Evolutionary conservation across 352 stramenopile genomes (phyloP).

Genomic region (Phytophthora pini): DNA sequence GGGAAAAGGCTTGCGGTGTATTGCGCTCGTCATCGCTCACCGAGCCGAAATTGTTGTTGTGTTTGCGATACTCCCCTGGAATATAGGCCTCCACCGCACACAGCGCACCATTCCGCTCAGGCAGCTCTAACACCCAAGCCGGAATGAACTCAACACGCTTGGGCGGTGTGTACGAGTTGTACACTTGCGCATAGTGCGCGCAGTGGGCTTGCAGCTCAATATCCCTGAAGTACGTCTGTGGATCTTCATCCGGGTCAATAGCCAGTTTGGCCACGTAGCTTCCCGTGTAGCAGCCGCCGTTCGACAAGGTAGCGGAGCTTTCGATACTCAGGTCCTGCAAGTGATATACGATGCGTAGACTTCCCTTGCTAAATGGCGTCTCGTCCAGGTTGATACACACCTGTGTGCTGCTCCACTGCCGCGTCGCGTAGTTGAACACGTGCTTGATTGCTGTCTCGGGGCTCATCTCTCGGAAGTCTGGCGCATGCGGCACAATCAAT

Average conservation of each 20-base stretch:
- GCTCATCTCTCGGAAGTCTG: constrained; percentile 65
- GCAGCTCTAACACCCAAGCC: constrained; percentile 85
- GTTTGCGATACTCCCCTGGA: constrained; percentile 84
- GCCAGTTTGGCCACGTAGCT: constrained; percentile 88
- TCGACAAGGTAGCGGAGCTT: constrained; percentile 26
- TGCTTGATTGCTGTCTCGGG: constrained; percentile 77
- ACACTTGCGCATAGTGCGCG: constrained; percentile 83
- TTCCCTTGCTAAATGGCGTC: constrained; percentile 84
- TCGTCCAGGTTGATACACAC: constrained; percentile 83
- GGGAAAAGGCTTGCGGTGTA: constrained; percentile 92
- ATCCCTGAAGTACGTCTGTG: constrained; percentile 90
- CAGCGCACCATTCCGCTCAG: constrained; percentile 67
- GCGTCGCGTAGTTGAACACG: constrained; percentile 80
- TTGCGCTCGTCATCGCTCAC: constrained; percentile 88
- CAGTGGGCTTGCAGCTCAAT: constrained; percentile 90
- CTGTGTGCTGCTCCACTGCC: constrained; percentile 73
- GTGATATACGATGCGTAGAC: constrained; percentile 83
- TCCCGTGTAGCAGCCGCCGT: constrained; percentile 35
- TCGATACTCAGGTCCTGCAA: constrained; percentile 65
- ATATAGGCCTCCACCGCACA: constrained; percentile 88
- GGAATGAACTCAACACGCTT: constrained; percentile 86
- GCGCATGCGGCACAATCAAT: constrained; percentile 77
- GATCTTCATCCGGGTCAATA: constrained; percentile 88
- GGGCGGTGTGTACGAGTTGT: constrained; percentile 87
- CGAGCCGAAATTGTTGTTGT: constrained; percentile 91